Base-by-base conservation (phyloP, 805 yeast species). In the Torulaspora franciscae region DNA sequence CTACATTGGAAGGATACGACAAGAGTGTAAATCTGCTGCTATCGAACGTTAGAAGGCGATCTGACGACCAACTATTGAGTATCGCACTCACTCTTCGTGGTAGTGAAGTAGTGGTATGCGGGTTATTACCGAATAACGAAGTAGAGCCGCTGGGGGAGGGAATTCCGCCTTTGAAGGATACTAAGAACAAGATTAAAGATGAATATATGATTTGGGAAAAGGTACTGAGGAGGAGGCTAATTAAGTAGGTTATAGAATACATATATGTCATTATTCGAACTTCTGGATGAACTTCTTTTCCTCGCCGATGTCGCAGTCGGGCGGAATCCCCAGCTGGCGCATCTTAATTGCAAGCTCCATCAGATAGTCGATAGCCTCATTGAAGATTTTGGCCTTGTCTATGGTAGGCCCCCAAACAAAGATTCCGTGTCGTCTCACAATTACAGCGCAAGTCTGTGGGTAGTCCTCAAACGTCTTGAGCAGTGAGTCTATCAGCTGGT, bases 361-460 rank as follows among this genome's bases (percentile, higher is more conserved):
- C 50, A 91, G 67, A 61, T 90, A 91, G 59, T 91, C 97, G 48
- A 91, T 79, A 13, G 96, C 95, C 66, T 91, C 98, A 61, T 89
- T 89, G 63, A 85, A 84, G 10, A 91, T 77, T 66, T 91, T 91
- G 39, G 97, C 96, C 66, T 90, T 88, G 85, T 95, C 85, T 9
- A 87, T 85, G 22, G 76, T 79, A 55, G 83, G 87, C 19, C 97
- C 97, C 97, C 97, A 91, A n/a, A 89, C 96, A 61, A 83, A 91
- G 36, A 91, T 82, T 0, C 98, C 98, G 60, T 91, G 98, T 58
- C 96, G 74, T 65, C 95, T 77, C 6, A 91, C 97, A 42, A 91
- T 70, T 1, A 91, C 88, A 0, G 97, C 97, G 2, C 89, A 78
- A 3, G 95, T 69, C 0, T 77, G 73, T 1, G 97, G 96, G 56